Evolutionary conservation across 768 basidiomycete genomes (phyloP).

Genomic region (Mycena crocata): DNA sequence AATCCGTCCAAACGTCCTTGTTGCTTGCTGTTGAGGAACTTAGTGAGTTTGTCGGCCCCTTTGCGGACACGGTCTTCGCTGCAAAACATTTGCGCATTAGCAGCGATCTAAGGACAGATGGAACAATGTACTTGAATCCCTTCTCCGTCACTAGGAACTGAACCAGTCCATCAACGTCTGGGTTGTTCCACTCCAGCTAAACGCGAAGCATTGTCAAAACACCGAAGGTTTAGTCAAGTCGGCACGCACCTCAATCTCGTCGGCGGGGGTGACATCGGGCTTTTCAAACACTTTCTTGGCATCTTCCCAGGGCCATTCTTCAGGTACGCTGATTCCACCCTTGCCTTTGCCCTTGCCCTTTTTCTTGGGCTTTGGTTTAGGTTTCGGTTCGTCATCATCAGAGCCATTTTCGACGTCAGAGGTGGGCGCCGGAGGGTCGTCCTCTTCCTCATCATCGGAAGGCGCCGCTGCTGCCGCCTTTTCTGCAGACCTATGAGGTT

Average conservation of each 20-base stretch:
- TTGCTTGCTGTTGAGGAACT: conserved; percentile 89
- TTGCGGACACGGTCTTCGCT: conserved; percentile 98
- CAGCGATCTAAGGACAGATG: background rate
- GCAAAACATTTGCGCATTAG: conserved; percentile 26
- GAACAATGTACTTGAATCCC: conserved; percentile 87
- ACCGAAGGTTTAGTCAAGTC: background rate
- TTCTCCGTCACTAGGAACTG: conserved; percentile 95
- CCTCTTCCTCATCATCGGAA: conserved; percentile 45
- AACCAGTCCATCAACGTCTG: conserved; percentile 93
- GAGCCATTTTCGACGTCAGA: conserved; percentile 60
- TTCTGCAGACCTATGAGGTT: conserved; percentile 56
- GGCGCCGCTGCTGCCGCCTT: conserved; percentile 48
- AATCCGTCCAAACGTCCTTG: conserved; percentile 97
- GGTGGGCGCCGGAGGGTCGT: conserved; percentile 54
- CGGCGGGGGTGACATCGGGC: conserved; percentile 90
- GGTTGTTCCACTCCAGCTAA: conserved; percentile 94
- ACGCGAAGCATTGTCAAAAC: background rate
- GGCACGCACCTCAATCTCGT: conserved; percentile 79
- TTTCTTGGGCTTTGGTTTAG: conserved; percentile 52
- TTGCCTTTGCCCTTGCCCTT: conserved; percentile 73
- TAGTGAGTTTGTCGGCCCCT: conserved; percentile 92
- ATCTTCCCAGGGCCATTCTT: conserved; percentile 97
- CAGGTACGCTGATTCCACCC: conserved; percentile 86
- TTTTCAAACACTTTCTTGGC: conserved; percentile 91
- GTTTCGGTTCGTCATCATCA: conserved; percentile 39